Evolutionary conservation across 2,329 filamentous ascomycete genomes (phyloP).

Genomic region (Ciborinia camelliae): DNA sequence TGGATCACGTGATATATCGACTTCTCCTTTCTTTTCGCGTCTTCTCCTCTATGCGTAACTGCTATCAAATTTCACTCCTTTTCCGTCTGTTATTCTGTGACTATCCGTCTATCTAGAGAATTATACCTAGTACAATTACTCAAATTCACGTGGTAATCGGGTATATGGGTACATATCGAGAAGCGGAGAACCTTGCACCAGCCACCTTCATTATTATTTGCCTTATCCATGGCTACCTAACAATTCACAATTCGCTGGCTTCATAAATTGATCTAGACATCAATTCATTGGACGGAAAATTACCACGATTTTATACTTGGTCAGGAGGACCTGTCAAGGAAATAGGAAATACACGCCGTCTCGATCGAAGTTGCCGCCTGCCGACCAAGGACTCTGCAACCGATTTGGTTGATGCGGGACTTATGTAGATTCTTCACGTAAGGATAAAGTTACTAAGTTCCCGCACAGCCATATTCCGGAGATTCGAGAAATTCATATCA

Average conservation of each 20-base stretch:
- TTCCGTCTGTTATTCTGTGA: too few relatives aligned
- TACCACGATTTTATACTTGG: background rate
- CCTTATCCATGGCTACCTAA: background rate
- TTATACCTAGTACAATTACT: too few relatives aligned
- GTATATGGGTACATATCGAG: background rate
- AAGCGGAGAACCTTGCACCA: conserved; percentile 11
- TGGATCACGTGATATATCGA: background rate
- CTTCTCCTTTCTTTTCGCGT: too few relatives aligned
- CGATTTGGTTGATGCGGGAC: background rate
- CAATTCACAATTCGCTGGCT: too few relatives aligned
- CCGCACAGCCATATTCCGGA: conserved; percentile 2
- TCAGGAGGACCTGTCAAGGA: background rate
- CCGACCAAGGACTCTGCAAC: background rate
- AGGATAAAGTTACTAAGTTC: background rate
- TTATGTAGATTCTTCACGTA: background rate
- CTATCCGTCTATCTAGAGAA: too few relatives aligned
- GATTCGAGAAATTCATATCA: background rate
- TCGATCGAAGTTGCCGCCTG: background rate
- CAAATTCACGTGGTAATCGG: background rate
- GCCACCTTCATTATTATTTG: conserved; percentile 8
- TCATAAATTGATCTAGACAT: background rate
- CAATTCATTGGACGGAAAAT: conserved; percentile 6
- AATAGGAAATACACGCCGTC: background rate
- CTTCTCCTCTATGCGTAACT: too few relatives aligned
- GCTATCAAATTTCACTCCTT: too few relatives aligned